A percentile compares a stretch with the other conserved stretches of the same genome.
These are phyloP conservation scores for Umbelopsis isabellina DNA, from an alignment of 192 early-diverging fungal species.

Conservation along the genomic window DNA sequence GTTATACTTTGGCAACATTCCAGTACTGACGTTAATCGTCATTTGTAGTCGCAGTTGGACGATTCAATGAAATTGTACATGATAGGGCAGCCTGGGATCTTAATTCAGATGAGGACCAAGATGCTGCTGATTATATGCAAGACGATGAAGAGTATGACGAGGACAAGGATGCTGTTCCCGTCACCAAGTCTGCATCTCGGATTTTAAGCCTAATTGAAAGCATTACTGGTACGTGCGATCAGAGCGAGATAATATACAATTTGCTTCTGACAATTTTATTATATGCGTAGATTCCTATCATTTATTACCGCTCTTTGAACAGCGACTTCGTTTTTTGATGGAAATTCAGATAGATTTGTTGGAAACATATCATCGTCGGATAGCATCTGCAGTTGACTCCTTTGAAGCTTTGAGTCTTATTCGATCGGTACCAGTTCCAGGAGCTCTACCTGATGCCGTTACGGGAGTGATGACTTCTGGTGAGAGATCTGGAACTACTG, in stretches of 20 bases:
- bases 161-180: conserved; percentile 54
- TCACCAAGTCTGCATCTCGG: conserved; percentile 64
- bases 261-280: background rate
- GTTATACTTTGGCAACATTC: background rate
- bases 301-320: conserved; percentile 59
- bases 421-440: conserved; percentile 47
- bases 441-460: conserved; percentile 55
- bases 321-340: conserved; percentile 57
- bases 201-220: conserved; percentile 64
- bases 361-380: conserved; percentile 52
- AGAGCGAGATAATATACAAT: conserved; percentile 41
- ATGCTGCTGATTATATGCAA: conserved; percentile 8
- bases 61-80: conserved; percentile 66
- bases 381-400: conserved; percentile 54
- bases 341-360: conserved; percentile 69
- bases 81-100: conserved; percentile 66
- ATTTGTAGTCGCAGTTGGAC: conserved; percentile 52
- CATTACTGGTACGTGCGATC: conserved; percentile 50
- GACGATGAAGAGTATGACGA: conserved; percentile 1
- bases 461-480: conserved; percentile 47
- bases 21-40: background rate
- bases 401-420: conserved; percentile 55
- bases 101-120: conserved; percentile 49
- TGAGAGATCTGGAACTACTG: conserved; percentile 35
- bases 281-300: conserved; percentile 58